Conservation (phyloP, 768 basidiomycete species). For the Phaeotremella skinneri region DNA sequence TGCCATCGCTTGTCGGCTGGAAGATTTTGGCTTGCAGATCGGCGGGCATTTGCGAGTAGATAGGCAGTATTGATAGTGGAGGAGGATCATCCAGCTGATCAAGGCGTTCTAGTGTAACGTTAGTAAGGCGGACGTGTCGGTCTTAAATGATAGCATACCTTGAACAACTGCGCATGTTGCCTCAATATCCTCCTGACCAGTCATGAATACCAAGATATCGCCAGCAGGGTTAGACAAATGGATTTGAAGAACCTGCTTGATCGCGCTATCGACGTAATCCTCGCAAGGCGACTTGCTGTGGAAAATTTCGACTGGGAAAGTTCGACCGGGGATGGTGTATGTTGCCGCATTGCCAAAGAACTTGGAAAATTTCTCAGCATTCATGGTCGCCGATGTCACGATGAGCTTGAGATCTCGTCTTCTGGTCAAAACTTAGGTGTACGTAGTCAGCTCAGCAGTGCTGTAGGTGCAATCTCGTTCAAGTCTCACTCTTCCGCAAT, state of each 20-base stretch:
- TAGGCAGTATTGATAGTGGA: conserved; percentile 85
- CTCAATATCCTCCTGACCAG: conserved; percentile 98
- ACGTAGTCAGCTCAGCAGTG: conserved; percentile 1
- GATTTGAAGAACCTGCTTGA: conserved; percentile 96
- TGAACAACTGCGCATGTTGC: conserved; percentile 90
- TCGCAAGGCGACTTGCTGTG: conserved; percentile 97
- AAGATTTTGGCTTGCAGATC: conserved; percentile 98
- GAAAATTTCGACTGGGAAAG: conserved; percentile 95
- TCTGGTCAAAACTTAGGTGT: conserved; percentile 78
- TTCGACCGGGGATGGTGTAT: conserved; percentile 90
- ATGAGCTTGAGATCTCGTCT: conserved; percentile 91
- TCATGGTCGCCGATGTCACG: conserved; percentile 99
- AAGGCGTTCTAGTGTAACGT: conserved; percentile 86
- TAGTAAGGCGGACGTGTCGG: conserved; percentile 5
- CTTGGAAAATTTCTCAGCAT: conserved; percentile 95
- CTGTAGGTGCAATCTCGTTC: not conserved
- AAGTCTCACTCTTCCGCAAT: conserved; percentile 74
- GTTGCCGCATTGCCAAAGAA: conserved; percentile 95
- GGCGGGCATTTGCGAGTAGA: conserved; percentile 99
- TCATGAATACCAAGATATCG: conserved; percentile 88
- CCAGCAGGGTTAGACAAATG: conserved; percentile 89
- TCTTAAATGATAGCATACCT: conserved; percentile 57
- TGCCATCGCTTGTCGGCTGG: conserved; percentile 85
- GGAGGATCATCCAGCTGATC: conserved; percentile 87
- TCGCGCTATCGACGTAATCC: conserved; percentile 96